Evolutionary conservation across 192 early-diverging fungal species (phyloP).

Genomic region (Coemansia sp.): DNA sequence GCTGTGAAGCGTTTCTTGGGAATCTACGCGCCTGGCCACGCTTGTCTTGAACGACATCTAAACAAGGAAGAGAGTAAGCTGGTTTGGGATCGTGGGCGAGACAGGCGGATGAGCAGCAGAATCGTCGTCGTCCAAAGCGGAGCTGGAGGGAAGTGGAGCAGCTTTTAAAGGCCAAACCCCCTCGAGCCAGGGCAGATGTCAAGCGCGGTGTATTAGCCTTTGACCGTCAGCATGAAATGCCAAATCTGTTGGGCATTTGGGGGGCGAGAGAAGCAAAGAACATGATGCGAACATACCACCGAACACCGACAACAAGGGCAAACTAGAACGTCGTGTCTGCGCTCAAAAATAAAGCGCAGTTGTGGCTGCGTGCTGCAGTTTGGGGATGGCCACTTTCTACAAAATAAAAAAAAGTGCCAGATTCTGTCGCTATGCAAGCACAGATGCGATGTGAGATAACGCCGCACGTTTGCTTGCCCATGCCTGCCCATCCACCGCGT

Average conservation of each 20-base stretch:
- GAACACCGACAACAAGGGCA: not conserved
- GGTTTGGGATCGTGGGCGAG: not conserved
- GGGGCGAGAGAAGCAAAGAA: not conserved
- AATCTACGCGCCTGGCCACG: conserved; percentile 23
- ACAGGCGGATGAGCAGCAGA: not conserved
- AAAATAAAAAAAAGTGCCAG: not conserved
- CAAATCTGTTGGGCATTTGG: not conserved
- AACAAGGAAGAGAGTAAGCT: not conserved
- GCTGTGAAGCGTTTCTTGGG: conserved; percentile 29
- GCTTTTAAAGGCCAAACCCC: not conserved
- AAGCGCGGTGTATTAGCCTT: conserved; percentile 1
- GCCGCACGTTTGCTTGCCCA: not conserved
- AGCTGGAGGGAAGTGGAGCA: not conserved
- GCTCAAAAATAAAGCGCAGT: conserved; percentile 1
- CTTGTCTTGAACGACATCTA: conserved; percentile 45
- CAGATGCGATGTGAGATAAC: not conserved
- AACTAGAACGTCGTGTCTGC: not conserved
- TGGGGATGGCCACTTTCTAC: not conserved
- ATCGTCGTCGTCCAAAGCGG: not conserved
- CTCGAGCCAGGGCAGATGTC: conserved; percentile 25
- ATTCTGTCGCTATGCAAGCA: not conserved
- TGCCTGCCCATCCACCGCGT: not conserved
- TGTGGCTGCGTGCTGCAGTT: not conserved
- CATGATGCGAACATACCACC: not conserved
- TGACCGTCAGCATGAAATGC: not conserved